These are phyloP conservation scores for Lathyrus oleraceus DNA, from an alignment of 306 rosid genomes.

Conservation along the genomic window DNA sequence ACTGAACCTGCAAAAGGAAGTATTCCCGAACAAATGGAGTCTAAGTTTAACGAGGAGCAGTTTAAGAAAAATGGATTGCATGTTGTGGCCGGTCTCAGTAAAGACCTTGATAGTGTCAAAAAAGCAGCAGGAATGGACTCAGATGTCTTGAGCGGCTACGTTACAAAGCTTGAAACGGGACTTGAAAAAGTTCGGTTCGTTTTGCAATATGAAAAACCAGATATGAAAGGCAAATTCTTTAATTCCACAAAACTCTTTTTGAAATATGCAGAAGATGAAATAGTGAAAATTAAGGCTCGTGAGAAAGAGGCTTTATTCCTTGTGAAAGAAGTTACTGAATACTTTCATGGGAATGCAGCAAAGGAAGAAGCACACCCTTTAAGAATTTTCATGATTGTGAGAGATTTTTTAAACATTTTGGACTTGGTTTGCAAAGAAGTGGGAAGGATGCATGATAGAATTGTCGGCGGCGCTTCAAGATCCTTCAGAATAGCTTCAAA, in stretches of 20 bases:
- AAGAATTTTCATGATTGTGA: conserved; percentile 91
- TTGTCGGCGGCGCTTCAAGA: conserved; percentile 77
- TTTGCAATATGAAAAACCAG: conserved; percentile 73
- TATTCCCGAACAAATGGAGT: conserved; percentile 45
- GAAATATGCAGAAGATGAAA: conserved; percentile 81
- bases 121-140: conserved; percentile 99
- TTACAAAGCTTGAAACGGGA: conserved; percentile 89
- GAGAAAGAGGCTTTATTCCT: conserved; percentile 74
- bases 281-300: conserved; percentile 62
- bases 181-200: conserved; percentile 80
- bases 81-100: conserved; percentile 86
- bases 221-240: conserved; percentile 67
- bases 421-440: conserved; percentile 98
- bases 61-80: conserved; percentile 85
- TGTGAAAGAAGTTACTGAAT: conserved; percentile 87
- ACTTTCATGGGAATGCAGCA: conserved; percentile 83
- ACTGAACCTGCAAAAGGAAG: conserved; percentile 57
- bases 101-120: conserved; percentile 79
- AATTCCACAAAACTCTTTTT: conserved; percentile 72
- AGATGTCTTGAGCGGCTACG: conserved; percentile 84
- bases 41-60: conserved; percentile 61
- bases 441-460: conserved; percentile 79
- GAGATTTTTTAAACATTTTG: conserved; percentile 76
- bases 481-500: conserved; percentile 78
- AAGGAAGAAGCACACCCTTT: conserved; percentile 97